phyloP scores from a whole-genome alignment of 306 rosid genomes.

The Rosa multiflora region DNA sequence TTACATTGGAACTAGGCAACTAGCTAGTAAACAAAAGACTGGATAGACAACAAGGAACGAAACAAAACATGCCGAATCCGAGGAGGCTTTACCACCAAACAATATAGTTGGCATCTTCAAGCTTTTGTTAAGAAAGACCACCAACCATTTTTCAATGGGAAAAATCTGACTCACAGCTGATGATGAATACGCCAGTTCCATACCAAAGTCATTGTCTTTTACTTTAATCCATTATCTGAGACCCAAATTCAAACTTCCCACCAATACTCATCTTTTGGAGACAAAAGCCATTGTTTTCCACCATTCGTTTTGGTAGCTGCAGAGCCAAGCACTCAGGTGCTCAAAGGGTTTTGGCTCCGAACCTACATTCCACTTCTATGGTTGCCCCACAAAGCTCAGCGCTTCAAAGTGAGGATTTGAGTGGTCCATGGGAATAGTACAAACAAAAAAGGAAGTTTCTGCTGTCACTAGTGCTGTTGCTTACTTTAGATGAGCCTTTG shows the following conservation, averaged over 20 bases:
- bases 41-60: background rate
- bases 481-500: background rate
- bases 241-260: background rate
- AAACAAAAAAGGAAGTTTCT: conserved; percentile 6
- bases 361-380: background rate
- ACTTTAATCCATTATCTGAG: background rate
- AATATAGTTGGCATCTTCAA: background rate
- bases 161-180: background rate
- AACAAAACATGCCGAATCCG: background rate
- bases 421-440: background rate
- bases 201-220: background rate
- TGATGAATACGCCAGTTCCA: background rate
- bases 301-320: background rate
- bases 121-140: background rate
- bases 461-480: background rate
- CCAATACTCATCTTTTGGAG: background rate
- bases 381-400: background rate
- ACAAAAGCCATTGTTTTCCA: background rate
- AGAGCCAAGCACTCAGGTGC: conserved; percentile 4
- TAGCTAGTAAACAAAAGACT: background rate
- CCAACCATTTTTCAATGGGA: background rate
- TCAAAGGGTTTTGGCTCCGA: background rate
- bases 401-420: background rate
- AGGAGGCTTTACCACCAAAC: background rate
- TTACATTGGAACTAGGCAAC: background rate